Conservation (phyloP, 176 grass and related monocot genomes). For the Oryza officinalis region DNA sequence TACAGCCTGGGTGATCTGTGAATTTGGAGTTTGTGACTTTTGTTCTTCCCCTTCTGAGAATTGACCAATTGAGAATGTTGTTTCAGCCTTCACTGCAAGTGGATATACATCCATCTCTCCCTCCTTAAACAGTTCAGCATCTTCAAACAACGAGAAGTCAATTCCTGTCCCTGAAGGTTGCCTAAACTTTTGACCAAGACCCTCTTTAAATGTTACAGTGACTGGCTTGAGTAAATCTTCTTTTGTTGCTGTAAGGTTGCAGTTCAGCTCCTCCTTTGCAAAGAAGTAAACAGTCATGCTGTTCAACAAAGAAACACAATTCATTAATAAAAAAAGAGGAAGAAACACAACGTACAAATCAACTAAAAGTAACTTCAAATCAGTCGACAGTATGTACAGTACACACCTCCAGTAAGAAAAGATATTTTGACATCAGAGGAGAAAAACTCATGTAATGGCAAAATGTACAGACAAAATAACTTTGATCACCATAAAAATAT, state of each 20-base stretch:
- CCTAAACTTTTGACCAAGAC: constrained; percentile 59
- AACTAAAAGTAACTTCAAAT: constrained; percentile 4
- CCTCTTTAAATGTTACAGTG: constrained; percentile 52
- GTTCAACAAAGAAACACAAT: constrained; percentile 32
- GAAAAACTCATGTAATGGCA: not conserved
- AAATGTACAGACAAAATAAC: not conserved
- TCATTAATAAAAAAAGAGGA: not conserved
- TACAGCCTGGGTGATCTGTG: constrained; percentile 65
- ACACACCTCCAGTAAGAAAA: not conserved
- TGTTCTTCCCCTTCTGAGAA: constrained; percentile 37
- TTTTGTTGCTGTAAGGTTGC: constrained; percentile 48
- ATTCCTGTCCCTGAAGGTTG: constrained; percentile 68
- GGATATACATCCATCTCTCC: constrained; percentile 49
- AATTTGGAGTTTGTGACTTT: constrained; percentile 37
- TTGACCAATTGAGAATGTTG: constrained; percentile 24
- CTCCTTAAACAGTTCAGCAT: constrained; percentile 46
- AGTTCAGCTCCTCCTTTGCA: constrained; percentile 58
- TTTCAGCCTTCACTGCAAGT: constrained; percentile 64
- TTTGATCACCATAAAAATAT: not conserved
- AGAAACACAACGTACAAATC: not conserved
- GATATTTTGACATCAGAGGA: not conserved
- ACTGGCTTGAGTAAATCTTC: constrained; percentile 46
- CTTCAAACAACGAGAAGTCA: constrained; percentile 53
- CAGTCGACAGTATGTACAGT: constrained; percentile 10
- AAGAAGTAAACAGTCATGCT: constrained; percentile 68